phyloP scores from a whole-genome alignment of 2,329 filamentous ascomycete species.

The Fusarium xyrophilum region DNA sequence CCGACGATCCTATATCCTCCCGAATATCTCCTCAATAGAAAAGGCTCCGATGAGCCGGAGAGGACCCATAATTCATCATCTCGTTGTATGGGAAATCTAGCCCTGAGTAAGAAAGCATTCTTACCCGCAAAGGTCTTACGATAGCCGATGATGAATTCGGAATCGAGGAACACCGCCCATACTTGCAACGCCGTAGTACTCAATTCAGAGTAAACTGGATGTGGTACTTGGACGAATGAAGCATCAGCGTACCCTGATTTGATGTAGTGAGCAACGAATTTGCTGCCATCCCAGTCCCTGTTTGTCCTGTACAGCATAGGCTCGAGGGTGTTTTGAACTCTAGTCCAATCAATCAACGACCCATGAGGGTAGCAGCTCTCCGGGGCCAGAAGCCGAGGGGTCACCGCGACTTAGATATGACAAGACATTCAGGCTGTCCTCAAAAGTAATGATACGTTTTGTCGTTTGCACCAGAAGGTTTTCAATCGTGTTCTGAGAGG shows the following conservation, averaged over 20 bases:
- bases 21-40: background rate
- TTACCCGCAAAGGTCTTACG: rapidly evolving
- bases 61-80: background rate
- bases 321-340: no score
- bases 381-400: rapidly evolving
- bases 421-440: background rate
- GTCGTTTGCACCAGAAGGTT: background rate
- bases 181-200: background rate
- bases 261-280: background rate
- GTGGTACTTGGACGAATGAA: background rate
- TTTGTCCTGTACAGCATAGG: no score
- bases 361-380: background rate
- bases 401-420: background rate
- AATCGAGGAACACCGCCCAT: background rate
- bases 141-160: no score
- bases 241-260: background rate
- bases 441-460: background rate
- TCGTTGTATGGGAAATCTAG: rapidly evolving
- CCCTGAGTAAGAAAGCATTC: rapidly evolving
- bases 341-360: background rate
- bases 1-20: background rate
- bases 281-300: no score
- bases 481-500: rapidly evolving
- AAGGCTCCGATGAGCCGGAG: background rate
- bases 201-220: background rate